A percentile compares a stretch with the other conserved stretches of the same genome.
phyloP scores from a whole-genome alignment of 73 alveolate species.

The Paramecium pentaurelia region DNA sequence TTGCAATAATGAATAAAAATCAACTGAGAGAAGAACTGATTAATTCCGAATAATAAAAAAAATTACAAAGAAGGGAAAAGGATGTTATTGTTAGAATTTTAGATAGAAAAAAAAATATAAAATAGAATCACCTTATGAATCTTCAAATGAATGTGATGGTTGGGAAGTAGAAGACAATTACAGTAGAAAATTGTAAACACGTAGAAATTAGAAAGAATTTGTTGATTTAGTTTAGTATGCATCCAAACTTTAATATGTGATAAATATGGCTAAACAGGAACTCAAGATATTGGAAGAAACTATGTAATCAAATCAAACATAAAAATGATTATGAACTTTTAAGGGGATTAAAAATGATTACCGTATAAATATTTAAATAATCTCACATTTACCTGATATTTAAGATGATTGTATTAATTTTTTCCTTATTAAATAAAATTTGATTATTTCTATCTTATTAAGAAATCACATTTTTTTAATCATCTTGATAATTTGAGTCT shows the following conservation, averaged over 20 bases:
- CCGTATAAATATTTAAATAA: no score
- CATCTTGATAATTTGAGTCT: no score
- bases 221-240: not conserved
- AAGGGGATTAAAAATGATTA: not conserved
- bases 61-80: not conserved
- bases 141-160: not conserved
- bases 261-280: not conserved
- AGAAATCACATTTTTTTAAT: no score
- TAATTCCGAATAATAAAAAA: not conserved
- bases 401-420: no score
- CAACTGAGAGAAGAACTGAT: not conserved
- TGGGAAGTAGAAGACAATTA: not conserved
- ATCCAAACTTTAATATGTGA: not conserved
- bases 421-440: not conserved
- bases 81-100: not conserved
- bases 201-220: not conserved
- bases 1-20: not conserved
- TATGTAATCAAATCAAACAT: not conserved
- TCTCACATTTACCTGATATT: no score
- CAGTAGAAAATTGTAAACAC: not conserved
- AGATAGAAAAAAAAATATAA: not conserved
- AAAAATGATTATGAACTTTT: not conserved
- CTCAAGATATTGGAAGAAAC: not conserved
- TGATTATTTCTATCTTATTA: no score
- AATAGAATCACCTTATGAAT: not conserved